Evolutionary conservation across 2,329 filamentous ascomycete genomes (phyloP).

Genomic region (Fusarium sp.): DNA sequence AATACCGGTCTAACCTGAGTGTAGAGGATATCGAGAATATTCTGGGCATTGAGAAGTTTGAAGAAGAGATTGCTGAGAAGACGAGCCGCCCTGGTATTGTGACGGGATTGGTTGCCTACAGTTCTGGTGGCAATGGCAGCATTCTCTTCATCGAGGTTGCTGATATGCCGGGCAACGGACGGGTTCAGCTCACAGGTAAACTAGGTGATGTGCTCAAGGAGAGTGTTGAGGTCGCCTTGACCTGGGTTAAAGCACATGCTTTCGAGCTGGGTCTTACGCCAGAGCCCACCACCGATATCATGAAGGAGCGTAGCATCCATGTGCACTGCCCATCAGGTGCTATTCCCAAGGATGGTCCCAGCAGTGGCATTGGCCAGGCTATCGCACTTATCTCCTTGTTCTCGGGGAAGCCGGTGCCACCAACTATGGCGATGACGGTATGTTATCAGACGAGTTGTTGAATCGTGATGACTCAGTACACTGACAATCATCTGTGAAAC

Average conservation of each 20-base stretch:
- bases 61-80: constrained; percentile 94
- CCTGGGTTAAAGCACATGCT: constrained; percentile 97
- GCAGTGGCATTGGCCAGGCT: constrained; percentile 92
- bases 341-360: constrained; percentile 91
- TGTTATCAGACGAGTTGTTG: constrained; percentile 46
- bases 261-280: constrained; percentile 88
- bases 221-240: constrained; percentile 93
- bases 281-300: constrained; percentile 87
- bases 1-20: constrained; percentile 79
- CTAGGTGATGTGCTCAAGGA: constrained; percentile 97
- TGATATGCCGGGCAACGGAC: constrained; percentile 93
- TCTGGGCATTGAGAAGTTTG: constrained; percentile 90
- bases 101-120: constrained; percentile 95
- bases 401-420: constrained; percentile 84
- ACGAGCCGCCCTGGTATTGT: constrained; percentile 88
- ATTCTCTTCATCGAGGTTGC: constrained; percentile 99
- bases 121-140: constrained; percentile 89
- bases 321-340: constrained; percentile 96
- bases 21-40: constrained; percentile 89
- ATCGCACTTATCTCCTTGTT: constrained; percentile 94
- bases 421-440: constrained; percentile 94
- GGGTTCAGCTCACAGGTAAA: constrained; percentile 95
- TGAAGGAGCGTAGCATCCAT: constrained; percentile 93
- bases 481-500: constrained; percentile 45
- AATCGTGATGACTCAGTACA: constrained; percentile 20